These are phyloP conservation scores for Penicillium corylophilum DNA, from an alignment of 2,329 filamentous ascomycete genomes.

Conservation along the genomic window DNA sequence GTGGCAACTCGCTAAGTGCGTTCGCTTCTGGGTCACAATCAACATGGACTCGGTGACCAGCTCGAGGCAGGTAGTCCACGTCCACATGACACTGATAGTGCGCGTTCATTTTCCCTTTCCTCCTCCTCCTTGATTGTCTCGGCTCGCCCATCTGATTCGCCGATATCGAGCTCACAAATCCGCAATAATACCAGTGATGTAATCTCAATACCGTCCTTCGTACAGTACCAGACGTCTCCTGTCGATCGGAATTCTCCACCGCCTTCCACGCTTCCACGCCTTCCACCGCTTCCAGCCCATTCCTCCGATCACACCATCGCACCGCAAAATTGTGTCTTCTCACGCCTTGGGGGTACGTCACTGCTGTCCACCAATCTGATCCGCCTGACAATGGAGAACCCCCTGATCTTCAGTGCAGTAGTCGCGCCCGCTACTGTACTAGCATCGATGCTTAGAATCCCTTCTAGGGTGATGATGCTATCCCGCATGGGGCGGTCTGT, in stretches of 20 bases:
- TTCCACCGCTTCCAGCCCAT: background rate
- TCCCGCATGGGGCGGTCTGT: background rate
- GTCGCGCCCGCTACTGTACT: slow-evolving; percentile 12
- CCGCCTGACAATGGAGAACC: too few species aligned
- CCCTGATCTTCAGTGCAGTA: slow-evolving; percentile 28
- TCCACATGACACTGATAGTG: slow-evolving; percentile 4
- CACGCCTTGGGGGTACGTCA: slow-evolving; percentile 23
- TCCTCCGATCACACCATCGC: slow-evolving; percentile 27
- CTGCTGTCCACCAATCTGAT: slow-evolving; percentile 1
- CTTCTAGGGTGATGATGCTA: slow-evolving; percentile 2
- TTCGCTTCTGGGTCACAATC: background rate
- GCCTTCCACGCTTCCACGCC: background rate
- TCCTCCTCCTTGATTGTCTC: background rate
- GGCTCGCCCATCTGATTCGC: background rate
- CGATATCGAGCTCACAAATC: background rate
- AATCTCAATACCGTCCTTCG: background rate
- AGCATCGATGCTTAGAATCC: background rate
- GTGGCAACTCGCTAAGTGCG: slow-evolving; percentile 11
- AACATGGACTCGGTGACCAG: slow-evolving; percentile 3
- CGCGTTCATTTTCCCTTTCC: background rate
- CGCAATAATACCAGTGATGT: background rate
- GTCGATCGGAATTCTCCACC: slow-evolving; percentile 3
- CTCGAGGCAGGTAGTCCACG: slow-evolving; percentile 9
- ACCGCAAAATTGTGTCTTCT: slow-evolving; percentile 20
- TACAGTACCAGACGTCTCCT: background rate